A percentile compares a stretch with the other conserved stretches of the same genome.
Conservation (phyloP, 768 basidiomycete species). For the Steccherinum ochraceum region DNA sequence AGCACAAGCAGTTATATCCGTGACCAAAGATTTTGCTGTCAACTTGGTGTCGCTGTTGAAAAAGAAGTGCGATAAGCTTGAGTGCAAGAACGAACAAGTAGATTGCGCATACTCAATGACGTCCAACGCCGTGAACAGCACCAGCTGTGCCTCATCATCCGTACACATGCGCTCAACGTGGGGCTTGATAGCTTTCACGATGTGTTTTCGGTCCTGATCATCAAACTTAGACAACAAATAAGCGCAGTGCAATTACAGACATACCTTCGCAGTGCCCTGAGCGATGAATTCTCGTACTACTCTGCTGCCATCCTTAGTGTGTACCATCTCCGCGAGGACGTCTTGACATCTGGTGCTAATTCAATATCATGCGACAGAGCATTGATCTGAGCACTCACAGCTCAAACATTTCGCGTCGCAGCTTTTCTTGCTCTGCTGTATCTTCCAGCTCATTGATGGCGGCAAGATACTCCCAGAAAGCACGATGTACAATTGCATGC, state of each 20-base stretch:
- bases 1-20: conserved; percentile 57
- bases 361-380: background rate
- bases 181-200: conserved; percentile 83
- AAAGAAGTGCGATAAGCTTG: background rate
- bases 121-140: conserved; percentile 86
- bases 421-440: conserved; percentile 64
- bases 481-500: conserved; percentile 84
- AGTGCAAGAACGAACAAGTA: too few relatives aligned
- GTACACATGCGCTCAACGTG: conserved; percentile 84
- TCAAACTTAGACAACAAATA: background rate
- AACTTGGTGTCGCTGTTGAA: conserved; percentile 80
- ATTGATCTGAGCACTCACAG: conserved; percentile 37
- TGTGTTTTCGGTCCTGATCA: conserved; percentile 79
- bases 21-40: conserved; percentile 69
- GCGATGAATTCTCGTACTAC: conserved; percentile 83
- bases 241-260: background rate
- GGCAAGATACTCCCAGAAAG: conserved; percentile 77
- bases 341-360: conserved; percentile 61
- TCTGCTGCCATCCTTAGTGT: conserved; percentile 88
- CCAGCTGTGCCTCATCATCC: conserved; percentile 86
- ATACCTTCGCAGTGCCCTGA: conserved; percentile 74
- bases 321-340: conserved; percentile 85
- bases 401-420: conserved; percentile 76
- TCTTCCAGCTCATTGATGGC: conserved; percentile 53
- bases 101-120: conserved; percentile 66